A percentile compares a stretch with the other conserved stretches of the same genome.
Evolutionary conservation across 495 filamentous ascomycete genomes (phyloP).

Genomic region (Aspergillus avenaceus): DNA sequence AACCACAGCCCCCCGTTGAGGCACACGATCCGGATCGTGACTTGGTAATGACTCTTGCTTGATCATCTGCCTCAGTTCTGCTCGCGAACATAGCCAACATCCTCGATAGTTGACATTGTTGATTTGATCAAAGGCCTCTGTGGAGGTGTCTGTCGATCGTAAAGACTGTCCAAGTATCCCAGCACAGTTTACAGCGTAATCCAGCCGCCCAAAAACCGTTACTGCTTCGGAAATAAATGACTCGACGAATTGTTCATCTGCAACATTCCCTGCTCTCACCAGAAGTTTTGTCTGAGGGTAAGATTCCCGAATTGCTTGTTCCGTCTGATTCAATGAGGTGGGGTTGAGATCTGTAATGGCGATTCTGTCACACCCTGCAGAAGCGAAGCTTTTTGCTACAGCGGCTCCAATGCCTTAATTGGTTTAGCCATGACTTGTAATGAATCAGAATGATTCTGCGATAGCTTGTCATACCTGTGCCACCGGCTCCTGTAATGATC

Average conservation of each 20-base stretch:
- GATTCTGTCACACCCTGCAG: constrained; percentile 44
- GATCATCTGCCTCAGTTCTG: constrained; percentile 45
- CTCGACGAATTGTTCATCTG: constrained; percentile 39
- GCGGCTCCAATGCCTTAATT: constrained; percentile 58
- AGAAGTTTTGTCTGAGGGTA: constrained; percentile 28
- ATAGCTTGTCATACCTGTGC: constrained; percentile 17
- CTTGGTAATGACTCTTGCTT: constrained; percentile 41
- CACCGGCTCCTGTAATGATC: constrained; percentile 29
- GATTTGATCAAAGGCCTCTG: constrained; percentile 43
- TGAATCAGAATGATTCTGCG: neutral
- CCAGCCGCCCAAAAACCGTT: constrained; percentile 37
- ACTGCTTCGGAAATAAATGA: constrained; percentile 29
- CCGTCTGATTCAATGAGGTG: constrained; percentile 31
- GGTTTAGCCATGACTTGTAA: neutral
- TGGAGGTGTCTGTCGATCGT: constrained; percentile 31
- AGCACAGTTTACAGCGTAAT: constrained; percentile 51
- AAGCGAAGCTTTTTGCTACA: constrained; percentile 45
- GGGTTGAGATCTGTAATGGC: constrained; percentile 48
- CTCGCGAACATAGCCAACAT: constrained; percentile 47
- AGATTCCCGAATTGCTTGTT: constrained; percentile 22
- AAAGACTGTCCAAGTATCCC: constrained; percentile 38
- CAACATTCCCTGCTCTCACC: constrained; percentile 33
- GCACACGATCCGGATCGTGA: constrained; percentile 28
- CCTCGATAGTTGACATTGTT: constrained; percentile 51
- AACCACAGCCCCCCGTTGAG: constrained; percentile 43